phyloP scores from a whole-genome alignment of 345 rosid species.

The Populus tremula region DNA sequence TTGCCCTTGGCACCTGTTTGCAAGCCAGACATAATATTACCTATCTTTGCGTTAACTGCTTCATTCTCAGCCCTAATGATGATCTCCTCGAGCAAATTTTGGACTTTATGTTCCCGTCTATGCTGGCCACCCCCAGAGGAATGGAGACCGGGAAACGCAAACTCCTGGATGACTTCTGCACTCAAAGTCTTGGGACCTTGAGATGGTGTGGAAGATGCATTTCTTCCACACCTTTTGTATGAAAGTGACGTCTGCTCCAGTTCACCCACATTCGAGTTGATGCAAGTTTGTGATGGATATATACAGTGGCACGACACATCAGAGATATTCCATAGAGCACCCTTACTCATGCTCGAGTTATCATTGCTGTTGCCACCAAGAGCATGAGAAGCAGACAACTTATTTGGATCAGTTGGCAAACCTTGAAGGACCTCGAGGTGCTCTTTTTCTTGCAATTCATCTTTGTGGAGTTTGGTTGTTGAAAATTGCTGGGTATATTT shows the following conservation, averaged over 20 bases:
- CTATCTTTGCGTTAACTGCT: background rate
- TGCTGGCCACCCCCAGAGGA: conserved; percentile 1
- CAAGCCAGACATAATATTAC: background rate
- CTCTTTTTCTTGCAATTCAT: background rate
- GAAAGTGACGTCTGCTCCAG: background rate
- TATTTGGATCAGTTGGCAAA: background rate
- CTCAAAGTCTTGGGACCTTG: background rate
- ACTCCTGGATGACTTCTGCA: background rate
- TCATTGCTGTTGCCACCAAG: background rate
- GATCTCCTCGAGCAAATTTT: conserved; percentile 14
- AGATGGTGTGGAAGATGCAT: background rate
- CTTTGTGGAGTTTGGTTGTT: background rate
- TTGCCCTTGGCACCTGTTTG: background rate
- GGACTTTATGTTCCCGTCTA: conserved; percentile 4
- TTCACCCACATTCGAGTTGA: background rate
- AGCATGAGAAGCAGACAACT: background rate
- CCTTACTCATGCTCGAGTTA: background rate
- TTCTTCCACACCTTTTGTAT: background rate
- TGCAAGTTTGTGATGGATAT: background rate
- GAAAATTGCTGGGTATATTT: background rate
- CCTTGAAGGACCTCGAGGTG: background rate
- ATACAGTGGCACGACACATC: background rate
- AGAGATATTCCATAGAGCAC: background rate
- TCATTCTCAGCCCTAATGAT: background rate
- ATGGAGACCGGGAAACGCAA: background rate